These are phyloP conservation scores for Mortierella sp. DNA, from an alignment of 371 early-diverging fungal genomes.

Conservation along the genomic window DNA sequence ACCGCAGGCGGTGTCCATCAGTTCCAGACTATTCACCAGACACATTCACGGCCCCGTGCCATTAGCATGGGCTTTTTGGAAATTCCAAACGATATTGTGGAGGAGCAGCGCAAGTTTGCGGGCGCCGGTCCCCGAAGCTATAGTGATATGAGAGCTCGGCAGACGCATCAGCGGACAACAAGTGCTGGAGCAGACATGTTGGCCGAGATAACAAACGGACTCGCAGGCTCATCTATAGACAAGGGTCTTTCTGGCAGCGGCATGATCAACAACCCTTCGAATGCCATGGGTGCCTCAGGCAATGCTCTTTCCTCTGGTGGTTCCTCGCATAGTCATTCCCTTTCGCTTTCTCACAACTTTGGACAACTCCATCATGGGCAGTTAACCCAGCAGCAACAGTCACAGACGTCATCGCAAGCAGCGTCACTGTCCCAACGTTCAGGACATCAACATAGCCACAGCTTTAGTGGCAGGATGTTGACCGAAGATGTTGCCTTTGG, in stretches of 20 bases:
- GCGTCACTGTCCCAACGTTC: constrained; percentile 24
- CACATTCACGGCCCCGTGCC: constrained; percentile 65
- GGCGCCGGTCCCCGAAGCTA: constrained; percentile 48
- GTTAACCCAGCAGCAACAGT: constrained; percentile 19
- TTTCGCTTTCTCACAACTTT: constrained; percentile 34
- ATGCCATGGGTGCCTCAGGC: not conserved
- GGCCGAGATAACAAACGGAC: constrained; percentile 48
- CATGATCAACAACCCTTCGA: not conserved
- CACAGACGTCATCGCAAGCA: constrained; percentile 22
- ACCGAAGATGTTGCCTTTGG: constrained; percentile 24
- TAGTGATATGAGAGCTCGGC: constrained; percentile 51
- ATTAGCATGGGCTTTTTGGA: constrained; percentile 72
- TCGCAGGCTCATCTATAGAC: constrained; percentile 55
- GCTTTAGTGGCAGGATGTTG: constrained; percentile 37
- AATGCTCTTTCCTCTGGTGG: not conserved
- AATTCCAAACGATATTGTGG: constrained; percentile 48
- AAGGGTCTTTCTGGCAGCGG: constrained; percentile 57
- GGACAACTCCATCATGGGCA: constrained; percentile 17
- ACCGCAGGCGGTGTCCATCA: constrained; percentile 62
- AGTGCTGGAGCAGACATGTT: constrained; percentile 58
- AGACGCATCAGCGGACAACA: constrained; percentile 57
- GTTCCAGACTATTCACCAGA: constrained; percentile 53
- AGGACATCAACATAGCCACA: constrained; percentile 44
- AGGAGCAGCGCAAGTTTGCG: constrained; percentile 53
- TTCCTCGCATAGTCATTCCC: constrained; percentile 24